Evolutionary conservation across 371 early-diverging fungal species (phyloP), one percentile per base, ranked within the genome.

Genomic region (Lichtheimia corymbifera): DNA sequence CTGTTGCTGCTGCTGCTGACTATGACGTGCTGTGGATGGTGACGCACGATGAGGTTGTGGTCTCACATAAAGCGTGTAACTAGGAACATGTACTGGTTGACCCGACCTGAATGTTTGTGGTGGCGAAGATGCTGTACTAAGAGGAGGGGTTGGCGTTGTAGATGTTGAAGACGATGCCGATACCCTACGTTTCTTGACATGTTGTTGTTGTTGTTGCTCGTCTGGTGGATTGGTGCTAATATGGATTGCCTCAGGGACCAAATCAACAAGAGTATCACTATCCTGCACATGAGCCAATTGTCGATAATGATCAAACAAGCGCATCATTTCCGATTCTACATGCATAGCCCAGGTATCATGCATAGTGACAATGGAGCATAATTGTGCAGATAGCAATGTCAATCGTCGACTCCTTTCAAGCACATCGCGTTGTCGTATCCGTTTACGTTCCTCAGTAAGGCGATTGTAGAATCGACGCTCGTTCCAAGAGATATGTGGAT

Each of bases 391-490:
- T 1, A 75, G 40, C 1, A 66, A 18, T 0, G 73, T 20, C 5
- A 78, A 52, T 0, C 76, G 53, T 22, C 71, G 72, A 22, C 68
- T 59, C 14, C 76, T 62, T 15, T 75, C 71, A 2, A 78, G 63
- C 0, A 73, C 72, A 15, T 69, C 74, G 4, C 76, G 73, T 30
- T 83, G 83, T 17, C 57, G 42, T 56, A 56, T 44, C 7, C 57
- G 18, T 28, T 56, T 56, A 28, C 87, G 72, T 55, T 84, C 87
- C 59, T 86, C 87, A 2, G 85, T 80, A 50, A 86, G 65, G n/a
- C 87, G 72, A 58, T 86, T 86, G 44, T 86, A 86, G 53, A 86
- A 86, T 3, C 87, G 68, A 9, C 87, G 77, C 51, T 86, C 87
- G 53, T 86, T 85, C 87, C 87, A 86, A 15, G 77, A 68, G 22